Conservation (phyloP, 148 eudicot species). For the Selenicereus undatus region DNA sequence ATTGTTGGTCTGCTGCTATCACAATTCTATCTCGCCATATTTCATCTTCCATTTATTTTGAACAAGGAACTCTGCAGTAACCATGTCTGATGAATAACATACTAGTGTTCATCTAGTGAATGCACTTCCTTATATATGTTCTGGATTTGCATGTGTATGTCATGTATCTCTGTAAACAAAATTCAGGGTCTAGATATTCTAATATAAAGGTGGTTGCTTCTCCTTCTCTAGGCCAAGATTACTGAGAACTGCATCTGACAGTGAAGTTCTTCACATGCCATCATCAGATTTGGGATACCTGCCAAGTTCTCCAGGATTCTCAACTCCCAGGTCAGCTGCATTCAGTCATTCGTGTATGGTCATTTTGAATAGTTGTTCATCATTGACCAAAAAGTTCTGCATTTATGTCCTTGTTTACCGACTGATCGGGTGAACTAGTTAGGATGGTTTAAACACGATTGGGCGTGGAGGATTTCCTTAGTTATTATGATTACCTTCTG, state of each 20-base stretch:
- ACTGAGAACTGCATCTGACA: neutral
- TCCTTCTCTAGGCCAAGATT: neutral
- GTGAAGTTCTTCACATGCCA: neutral
- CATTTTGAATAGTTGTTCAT: neutral
- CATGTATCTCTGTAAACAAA: too few relatives aligned
- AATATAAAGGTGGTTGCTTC: neutral
- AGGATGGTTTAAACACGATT: too few relatives aligned
- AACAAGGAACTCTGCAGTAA: too few relatives aligned
- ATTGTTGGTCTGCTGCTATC: too few relatives aligned
- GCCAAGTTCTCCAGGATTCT: neutral
- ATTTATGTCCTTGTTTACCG: neutral
- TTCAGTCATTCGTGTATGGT: neutral
- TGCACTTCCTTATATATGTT: too few relatives aligned
- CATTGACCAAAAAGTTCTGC: neutral
- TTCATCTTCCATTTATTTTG: too few relatives aligned
- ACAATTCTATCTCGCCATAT: too few relatives aligned
- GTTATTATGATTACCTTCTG: too few relatives aligned
- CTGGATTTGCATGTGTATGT: too few relatives aligned
- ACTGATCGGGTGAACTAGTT: too few relatives aligned
- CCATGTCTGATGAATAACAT: too few relatives aligned
- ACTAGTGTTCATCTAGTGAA: neutral
- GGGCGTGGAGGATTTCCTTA: too few relatives aligned
- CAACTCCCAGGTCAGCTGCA: neutral
- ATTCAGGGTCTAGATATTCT: neutral
- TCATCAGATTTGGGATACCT: neutral